Percentiles rank a stretch among this genome's conserved stretches.
Conservation (phyloP, 2,329 filamentous ascomycete species). For the Sporothrix schenckii region DNA sequence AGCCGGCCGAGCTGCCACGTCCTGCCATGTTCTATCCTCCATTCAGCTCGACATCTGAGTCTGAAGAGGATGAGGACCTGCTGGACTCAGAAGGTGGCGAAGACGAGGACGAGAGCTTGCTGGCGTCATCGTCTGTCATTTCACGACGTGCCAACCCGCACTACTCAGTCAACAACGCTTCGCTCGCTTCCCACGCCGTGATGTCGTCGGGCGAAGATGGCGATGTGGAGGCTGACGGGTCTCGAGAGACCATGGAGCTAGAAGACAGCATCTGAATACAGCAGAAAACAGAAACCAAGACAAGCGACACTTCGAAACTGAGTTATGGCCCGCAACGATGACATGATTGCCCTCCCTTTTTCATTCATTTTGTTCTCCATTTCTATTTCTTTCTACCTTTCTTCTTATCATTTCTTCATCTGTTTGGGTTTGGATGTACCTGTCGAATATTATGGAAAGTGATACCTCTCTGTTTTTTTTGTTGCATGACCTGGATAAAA, state of each 20-base stretch:
- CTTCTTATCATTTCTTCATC: neutral
- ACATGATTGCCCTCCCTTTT: constrained; percentile 4
- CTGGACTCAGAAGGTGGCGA: constrained; percentile 43
- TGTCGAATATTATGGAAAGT: neutral
- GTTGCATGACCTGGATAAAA: constrained; percentile 1
- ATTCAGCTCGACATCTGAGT: constrained; percentile 48
- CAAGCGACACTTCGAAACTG: neutral
- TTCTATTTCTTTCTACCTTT: neutral
- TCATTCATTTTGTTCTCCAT: neutral
- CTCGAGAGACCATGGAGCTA: constrained; percentile 11
- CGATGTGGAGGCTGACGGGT: constrained; percentile 34
- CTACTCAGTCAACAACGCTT: constrained; percentile 46
- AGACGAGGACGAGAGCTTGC: constrained; percentile 42
- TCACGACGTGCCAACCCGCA: constrained; percentile 45
- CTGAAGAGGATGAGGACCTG: constrained; percentile 37
- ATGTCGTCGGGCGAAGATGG: constrained; percentile 49
- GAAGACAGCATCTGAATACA: constrained; percentile 24
- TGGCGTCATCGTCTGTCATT: constrained; percentile 41
- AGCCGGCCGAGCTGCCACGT: constrained; percentile 55
- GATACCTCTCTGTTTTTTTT: neutral
- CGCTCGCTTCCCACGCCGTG: constrained; percentile 45
- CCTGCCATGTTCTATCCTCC: constrained; percentile 57
- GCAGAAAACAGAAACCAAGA: neutral
- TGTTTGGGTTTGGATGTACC: neutral
- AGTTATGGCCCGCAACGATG: neutral